Evolutionary conservation across 345 rosid species (phyloP).

Genomic region (Moricandia moricandioides): DNA sequence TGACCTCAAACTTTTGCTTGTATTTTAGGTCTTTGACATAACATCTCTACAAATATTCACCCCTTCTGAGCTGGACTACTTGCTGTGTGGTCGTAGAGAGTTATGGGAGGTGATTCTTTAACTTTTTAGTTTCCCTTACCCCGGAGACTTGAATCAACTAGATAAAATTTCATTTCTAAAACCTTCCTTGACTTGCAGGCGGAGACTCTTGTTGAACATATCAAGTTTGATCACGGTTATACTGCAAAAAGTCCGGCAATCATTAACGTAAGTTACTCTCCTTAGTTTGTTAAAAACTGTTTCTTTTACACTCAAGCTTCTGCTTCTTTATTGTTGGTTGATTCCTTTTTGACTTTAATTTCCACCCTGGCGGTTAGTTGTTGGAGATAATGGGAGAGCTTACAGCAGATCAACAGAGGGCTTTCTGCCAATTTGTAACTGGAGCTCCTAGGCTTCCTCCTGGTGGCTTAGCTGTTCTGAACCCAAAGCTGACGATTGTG

Average conservation of each 20-base stretch:
- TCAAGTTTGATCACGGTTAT: conserved; percentile 96
- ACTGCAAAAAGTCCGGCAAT: conserved; percentile 94
- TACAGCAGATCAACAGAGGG: conserved; percentile 91
- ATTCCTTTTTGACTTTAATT: conserved; percentile 3
- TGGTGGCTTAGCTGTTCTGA: conserved; percentile 92
- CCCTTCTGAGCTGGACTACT: conserved; percentile 54
- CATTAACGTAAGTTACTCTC: conserved; percentile 51
- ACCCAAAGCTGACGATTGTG: conserved; percentile 94
- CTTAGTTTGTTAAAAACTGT: neutral
- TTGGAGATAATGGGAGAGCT: conserved; percentile 98
- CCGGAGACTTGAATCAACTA: too few species aligned
- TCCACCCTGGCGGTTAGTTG: conserved; percentile 46
- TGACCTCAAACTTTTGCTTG: neutral
- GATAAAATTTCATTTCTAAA: neutral
- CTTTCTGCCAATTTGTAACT: conserved; percentile 97
- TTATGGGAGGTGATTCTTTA: conserved; percentile 77
- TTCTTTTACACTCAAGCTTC: neutral
- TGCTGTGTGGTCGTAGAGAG: conserved; percentile 55
- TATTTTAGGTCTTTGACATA: conserved; percentile 76
- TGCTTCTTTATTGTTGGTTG: neutral
- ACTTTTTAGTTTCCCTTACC: neutral
- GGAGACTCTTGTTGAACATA: conserved; percentile 83
- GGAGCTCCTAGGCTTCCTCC: conserved; percentile 99
- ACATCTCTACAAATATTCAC: conserved; percentile 57
- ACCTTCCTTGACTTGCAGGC: conserved; percentile 46